Conservation (phyloP, 208 protist genomes). For the Trypanosoma melophagium region DNA sequence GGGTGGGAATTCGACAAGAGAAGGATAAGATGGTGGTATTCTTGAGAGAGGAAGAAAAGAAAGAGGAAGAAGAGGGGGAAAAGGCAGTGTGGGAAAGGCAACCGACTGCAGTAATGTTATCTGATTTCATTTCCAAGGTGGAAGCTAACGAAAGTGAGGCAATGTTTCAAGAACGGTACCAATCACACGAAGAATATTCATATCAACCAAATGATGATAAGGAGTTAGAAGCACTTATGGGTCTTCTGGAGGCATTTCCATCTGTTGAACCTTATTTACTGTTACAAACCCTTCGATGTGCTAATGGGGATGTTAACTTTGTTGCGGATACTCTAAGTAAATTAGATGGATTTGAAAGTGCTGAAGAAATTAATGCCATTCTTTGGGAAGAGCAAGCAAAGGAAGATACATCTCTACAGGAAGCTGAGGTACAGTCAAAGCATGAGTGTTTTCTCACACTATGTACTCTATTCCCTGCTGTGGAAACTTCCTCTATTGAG, state of each 20-base stretch:
- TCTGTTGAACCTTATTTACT: constrained; percentile 42
- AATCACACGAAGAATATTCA: not conserved
- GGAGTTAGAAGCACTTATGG: constrained; percentile 44
- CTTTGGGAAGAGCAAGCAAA: constrained; percentile 46
- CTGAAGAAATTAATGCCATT: constrained; percentile 30
- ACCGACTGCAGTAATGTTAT: constrained; percentile 8
- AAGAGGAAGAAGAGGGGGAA: not conserved
- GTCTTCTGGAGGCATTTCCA: constrained; percentile 60
- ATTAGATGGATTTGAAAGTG: constrained; percentile 16
- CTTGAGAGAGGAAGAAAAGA: not conserved
- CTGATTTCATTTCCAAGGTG: constrained; percentile 13
- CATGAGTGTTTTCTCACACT: constrained; percentile 70
- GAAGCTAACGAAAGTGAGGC: not conserved
- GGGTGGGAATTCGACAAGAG: not conserved
- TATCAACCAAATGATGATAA: constrained; percentile 13
- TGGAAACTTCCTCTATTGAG: constrained; percentile 48
- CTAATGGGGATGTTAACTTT: constrained; percentile 33
- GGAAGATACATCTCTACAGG: constrained; percentile 39
- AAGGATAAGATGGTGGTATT: not conserved
- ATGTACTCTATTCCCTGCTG: constrained; percentile 56
- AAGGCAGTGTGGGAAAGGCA: not conserved
- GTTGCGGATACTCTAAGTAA: constrained; percentile 41
- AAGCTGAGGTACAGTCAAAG: constrained; percentile 22
- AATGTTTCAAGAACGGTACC: not conserved
- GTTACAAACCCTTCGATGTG: constrained; percentile 58